phyloP scores from a whole-genome alignment of 148 eudicot species.

The Vaccinium darrowii region DNA sequence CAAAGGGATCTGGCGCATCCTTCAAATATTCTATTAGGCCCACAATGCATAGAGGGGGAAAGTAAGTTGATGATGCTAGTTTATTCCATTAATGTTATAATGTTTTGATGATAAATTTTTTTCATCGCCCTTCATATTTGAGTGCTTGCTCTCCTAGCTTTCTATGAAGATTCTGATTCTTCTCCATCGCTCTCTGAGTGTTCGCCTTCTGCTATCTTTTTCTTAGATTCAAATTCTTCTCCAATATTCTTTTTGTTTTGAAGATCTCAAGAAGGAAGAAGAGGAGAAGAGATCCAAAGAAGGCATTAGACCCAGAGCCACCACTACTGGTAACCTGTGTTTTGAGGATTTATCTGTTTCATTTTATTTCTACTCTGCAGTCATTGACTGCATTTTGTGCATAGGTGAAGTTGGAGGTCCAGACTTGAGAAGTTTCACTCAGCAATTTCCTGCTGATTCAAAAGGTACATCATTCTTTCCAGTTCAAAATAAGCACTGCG shows the following conservation, averaged over 20 bases:
- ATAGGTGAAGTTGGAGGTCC: conserved; percentile 81
- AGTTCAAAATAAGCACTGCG: background rate
- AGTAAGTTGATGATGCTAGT: background rate
- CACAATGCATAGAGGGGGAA: background rate
- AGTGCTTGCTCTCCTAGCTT: background rate
- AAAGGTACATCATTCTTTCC: conserved; percentile 45
- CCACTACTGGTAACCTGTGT: conserved; percentile 45
- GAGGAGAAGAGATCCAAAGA: conserved; percentile 67
- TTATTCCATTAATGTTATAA: background rate
- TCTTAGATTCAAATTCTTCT: no score
- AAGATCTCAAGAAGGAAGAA: conserved; percentile 90
- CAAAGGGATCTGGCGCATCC: no score
- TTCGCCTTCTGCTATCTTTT: no score
- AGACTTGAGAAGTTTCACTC: conserved; percentile 76
- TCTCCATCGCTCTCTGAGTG: background rate
- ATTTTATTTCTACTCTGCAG: background rate
- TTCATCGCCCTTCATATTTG: background rate
- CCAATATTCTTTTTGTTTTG: background rate
- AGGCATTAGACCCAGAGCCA: conserved; percentile 28
- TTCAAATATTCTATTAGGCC: background rate
- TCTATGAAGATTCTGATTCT: background rate
- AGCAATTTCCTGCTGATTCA: conserved; percentile 56
- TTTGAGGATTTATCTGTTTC: background rate
- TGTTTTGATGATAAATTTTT: background rate
- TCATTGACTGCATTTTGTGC: background rate